Evolutionary conservation across 768 basidiomycete species (phyloP), one percentile per base, ranked within the genome.

Genomic region (Mycena sanguinolenta): DNA sequence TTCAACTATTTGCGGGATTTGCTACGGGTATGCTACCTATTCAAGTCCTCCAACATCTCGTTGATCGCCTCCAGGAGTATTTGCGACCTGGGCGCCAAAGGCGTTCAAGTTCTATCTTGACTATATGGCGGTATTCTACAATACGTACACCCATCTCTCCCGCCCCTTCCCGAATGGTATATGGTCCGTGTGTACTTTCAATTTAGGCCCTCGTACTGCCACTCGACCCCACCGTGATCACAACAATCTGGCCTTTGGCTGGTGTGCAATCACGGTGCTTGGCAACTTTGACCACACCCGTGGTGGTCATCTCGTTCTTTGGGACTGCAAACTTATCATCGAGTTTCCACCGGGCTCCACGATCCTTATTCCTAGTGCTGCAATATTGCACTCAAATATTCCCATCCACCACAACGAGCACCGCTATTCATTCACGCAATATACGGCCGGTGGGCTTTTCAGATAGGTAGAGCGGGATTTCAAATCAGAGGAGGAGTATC

Each of bases 381-480:
- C 36, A 19, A 39, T 58, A 34, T 58, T n/a, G n/a, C 57, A 58
- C 36, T 58, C 57, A 19, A 58, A 58, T 19, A 58, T 58, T 28
- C 57, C 57, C 36, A 38, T 58, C 36, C 1, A 3, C 34, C 16
- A 1, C 21, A 12, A 16, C 14, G 57, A 58, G 34, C 57, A n/a
- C 34, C 34, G 57, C 12, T 58, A 58, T 16, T 58, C 57, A 3
- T 58, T 58, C 23, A 38, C 57, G 13, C 57, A 58, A 25, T 58
- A 58, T 36, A 58, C 57, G 9, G 36, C 36, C 2, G 57, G 57
- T 13, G 57, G 57, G n/a, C 57, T 58, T 9, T 58, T 58, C 16
- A 21, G 57, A 8, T 58, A 36, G 57, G 57, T 58, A n/a, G 34
- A 58, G 36, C 57, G 23, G 23, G 57, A n/a, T 4, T 58, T 36